These are phyloP conservation scores for Tetracladium maxilliforme DNA, from an alignment of 2,329 filamentous ascomycete genomes.

Conservation along the genomic window DNA sequence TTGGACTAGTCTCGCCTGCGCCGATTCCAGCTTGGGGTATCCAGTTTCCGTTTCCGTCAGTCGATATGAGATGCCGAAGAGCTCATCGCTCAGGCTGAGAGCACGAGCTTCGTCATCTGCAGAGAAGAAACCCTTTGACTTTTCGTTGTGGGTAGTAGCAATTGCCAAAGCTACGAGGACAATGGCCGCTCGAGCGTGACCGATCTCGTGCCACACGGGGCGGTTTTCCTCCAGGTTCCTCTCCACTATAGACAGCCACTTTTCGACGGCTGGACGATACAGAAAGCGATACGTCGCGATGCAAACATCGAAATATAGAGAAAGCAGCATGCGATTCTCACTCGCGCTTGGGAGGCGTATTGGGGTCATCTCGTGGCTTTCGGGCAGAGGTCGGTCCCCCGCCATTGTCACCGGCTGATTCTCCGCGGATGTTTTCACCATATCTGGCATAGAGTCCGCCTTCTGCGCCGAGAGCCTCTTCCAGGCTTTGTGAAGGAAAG, in stretches of 20 bases:
- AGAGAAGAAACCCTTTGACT: not conserved
- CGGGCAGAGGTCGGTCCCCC: no score
- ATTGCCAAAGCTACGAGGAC: constrained; percentile 32
- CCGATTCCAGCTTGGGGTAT: constrained; percentile 35
- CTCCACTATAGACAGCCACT: constrained; percentile 27
- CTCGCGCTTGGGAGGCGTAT: no score
- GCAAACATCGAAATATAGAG: constrained; percentile 43
- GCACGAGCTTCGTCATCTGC: constrained; percentile 1
- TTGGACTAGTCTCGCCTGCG: constrained; percentile 41
- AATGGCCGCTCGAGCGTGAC: constrained; percentile 25
- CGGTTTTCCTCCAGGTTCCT: constrained; percentile 22
- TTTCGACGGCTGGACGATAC: constrained; percentile 34
- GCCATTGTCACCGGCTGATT: no score
- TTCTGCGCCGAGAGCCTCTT: constrained; percentile 29
- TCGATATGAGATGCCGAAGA: constrained; percentile 14
- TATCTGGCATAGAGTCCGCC: constrained; percentile 11
- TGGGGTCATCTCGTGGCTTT: no score
- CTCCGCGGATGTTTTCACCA: constrained; percentile 6
- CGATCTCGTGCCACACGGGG: not conserved
- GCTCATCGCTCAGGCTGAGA: constrained; percentile 1
- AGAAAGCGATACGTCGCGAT: constrained; percentile 44
- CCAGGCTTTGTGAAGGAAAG: constrained; percentile 39
- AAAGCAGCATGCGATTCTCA: constrained; percentile 22
- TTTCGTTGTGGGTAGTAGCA: constrained; percentile 23
- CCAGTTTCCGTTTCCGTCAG: constrained; percentile 34